Evolutionary conservation across 2,329 filamentous ascomycete genomes (phyloP).

Genomic region (Endothia cerciana): DNA sequence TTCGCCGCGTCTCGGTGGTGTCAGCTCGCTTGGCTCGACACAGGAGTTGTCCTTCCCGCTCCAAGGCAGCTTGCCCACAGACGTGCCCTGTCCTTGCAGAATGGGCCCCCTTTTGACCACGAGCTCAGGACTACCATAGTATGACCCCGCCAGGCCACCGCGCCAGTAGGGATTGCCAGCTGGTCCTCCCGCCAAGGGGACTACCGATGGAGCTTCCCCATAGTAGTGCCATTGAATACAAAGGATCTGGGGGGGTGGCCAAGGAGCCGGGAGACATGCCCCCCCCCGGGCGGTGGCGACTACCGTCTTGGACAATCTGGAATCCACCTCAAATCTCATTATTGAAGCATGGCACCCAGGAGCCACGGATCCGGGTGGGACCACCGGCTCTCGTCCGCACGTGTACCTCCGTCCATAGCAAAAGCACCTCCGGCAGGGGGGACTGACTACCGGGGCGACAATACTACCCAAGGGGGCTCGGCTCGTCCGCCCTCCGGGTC

Average conservation of each 20-base stretch:
- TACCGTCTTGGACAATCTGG: not conserved
- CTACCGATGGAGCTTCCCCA: not conserved
- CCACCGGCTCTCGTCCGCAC: constrained; percentile 10
- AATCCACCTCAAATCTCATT: constrained; percentile 7
- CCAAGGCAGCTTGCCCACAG: not conserved
- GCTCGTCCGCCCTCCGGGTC: constrained; percentile 1
- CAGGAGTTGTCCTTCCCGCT: not conserved
- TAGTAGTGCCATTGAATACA: not conserved
- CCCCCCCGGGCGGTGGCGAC: not conserved
- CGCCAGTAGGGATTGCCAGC: not conserved
- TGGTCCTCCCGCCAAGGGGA: constrained; percentile 2
- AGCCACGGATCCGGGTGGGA: constrained; percentile 2
- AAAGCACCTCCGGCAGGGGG: not conserved
- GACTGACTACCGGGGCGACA: constrained; percentile 9
- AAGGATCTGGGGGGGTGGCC: not conserved
- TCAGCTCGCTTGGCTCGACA: constrained; percentile 1
- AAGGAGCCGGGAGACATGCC: not conserved
- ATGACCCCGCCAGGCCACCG: not conserved
- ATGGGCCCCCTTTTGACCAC: not conserved
- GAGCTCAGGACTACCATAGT: not conserved
- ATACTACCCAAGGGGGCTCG: constrained; percentile 7
- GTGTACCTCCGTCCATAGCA: not conserved
- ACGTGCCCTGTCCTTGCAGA: not conserved
- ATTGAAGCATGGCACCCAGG: not conserved
- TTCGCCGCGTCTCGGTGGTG: not conserved